These are phyloP conservation scores for Hymenoscyphus infarciens DNA, from an alignment of 2,329 filamentous ascomycete species.

Conservation along the genomic window DNA sequence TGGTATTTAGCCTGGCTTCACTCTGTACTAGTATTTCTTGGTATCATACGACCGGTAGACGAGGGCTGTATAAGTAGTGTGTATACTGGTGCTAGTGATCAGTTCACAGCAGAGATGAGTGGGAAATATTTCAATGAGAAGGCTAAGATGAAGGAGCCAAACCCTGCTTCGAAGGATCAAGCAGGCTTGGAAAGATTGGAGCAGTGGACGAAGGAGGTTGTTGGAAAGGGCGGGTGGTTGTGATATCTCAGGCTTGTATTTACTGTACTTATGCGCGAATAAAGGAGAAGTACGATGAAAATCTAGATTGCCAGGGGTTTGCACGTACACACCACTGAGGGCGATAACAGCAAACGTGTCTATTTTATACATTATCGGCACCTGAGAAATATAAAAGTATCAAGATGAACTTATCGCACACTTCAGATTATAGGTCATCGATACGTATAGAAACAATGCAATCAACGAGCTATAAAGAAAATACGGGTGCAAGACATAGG, in stretches of 20 bases:
- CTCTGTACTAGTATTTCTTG: slow-evolving; percentile 10
- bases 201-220: slow-evolving; percentile 18
- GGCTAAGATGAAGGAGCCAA: slow-evolving; percentile 11
- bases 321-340: too few species aligned
- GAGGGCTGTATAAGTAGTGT: slow-evolving; percentile 18
- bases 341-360: too few species aligned
- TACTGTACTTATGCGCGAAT: too few species aligned
- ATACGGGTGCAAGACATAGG: too few species aligned
- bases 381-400: too few species aligned
- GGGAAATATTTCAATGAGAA: slow-evolving; percentile 21
- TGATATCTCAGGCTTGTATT: not conserved
- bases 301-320: too few species aligned
- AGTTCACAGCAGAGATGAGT: slow-evolving; percentile 18
- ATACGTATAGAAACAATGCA: too few species aligned
- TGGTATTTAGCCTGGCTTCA: slow-evolving; percentile 19
- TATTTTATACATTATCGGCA: too few species aligned
- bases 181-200: slow-evolving; percentile 15
- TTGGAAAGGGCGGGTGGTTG: slow-evolving; percentile 19
- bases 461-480: too few species aligned
- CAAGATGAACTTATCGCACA: too few species aligned
- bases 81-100: slow-evolving; percentile 20
- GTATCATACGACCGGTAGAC: slow-evolving; percentile 16
- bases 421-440: too few species aligned
- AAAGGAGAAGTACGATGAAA: too few species aligned
- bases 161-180: slow-evolving; percentile 11